A percentile compares a stretch with the other conserved stretches of the same genome.
Conservation (phyloP, 768 basidiomycete species). For the Brasilioporus rufonigricans region DNA sequence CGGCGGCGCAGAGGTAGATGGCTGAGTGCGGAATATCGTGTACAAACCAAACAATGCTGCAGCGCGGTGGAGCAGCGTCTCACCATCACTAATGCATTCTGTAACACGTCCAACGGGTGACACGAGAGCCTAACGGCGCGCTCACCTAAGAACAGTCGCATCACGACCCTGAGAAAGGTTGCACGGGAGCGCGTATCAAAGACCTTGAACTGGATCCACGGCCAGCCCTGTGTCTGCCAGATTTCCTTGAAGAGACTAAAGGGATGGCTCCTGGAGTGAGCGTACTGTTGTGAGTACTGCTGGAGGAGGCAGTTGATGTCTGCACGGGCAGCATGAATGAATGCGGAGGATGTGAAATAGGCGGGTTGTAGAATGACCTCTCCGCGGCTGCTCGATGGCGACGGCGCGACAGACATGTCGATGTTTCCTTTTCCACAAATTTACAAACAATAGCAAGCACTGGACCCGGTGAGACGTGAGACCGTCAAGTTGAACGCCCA, state of each 20-base stretch:
- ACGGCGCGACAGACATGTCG: conserved; percentile 44
- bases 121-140: neutral
- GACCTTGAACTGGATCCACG: conserved; percentile 71
- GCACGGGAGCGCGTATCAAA: conserved; percentile 67
- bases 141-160: conserved; percentile 68
- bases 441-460: neutral
- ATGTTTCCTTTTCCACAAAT: conserved; percentile 22
- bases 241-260: conserved; percentile 70
- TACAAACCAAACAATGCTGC: conserved; percentile 70
- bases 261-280: conserved; percentile 37
- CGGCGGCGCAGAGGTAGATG: conserved; percentile 48
- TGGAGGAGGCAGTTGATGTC: conserved; percentile 58
- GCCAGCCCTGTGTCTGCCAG: conserved; percentile 71
- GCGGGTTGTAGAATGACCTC: conserved; percentile 65
- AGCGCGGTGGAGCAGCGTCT: conserved; percentile 53
- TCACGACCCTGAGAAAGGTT: conserved; percentile 54
- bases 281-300: conserved; percentile 52
- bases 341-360: conserved; percentile 78
- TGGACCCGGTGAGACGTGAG: neutral
- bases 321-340: conserved; percentile 59
- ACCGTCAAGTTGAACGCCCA: neutral
- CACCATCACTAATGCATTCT: conserved; percentile 55
- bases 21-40: conserved; percentile 68
- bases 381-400: conserved; percentile 58
- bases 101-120: neutral